phyloP scores from a whole-genome alignment of 2,329 filamentous ascomycete genomes.

The Metarhizium guizhouense region DNA sequence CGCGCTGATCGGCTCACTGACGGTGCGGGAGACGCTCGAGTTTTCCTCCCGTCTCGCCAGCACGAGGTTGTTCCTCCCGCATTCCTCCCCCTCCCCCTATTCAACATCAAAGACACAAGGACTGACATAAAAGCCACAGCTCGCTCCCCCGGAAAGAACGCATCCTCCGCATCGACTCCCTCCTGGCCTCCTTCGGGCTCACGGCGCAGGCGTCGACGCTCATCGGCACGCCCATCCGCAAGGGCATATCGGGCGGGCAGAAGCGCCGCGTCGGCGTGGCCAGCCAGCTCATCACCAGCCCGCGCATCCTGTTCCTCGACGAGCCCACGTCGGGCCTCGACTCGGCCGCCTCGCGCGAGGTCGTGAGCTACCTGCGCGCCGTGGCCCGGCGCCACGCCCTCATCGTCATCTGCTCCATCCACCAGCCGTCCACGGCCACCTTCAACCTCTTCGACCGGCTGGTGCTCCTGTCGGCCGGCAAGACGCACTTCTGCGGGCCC shows the following conservation, averaged over 20 bases:
- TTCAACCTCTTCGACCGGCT: constrained; percentile 77
- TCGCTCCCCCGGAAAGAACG: constrained; percentile 43
- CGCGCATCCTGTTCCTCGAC: constrained; percentile 74
- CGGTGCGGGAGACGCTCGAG: constrained; percentile 67
- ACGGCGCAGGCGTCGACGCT: constrained; percentile 58
- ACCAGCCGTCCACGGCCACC: constrained; percentile 73
- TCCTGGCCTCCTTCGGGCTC: constrained; percentile 67
- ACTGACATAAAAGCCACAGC: constrained; percentile 11
- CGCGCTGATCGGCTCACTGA: constrained; percentile 71
- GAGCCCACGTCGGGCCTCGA: constrained; percentile 81
- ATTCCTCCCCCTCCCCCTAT: background rate
- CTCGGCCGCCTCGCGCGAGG: constrained; percentile 66
- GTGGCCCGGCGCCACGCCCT: constrained; percentile 61
- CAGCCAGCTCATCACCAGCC: constrained; percentile 71
- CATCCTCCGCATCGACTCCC: constrained; percentile 50
- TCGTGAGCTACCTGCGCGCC: constrained; percentile 62
- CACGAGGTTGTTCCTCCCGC: constrained; percentile 35
- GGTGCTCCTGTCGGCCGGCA: constrained; percentile 61
- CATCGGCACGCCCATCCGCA: constrained; percentile 73
- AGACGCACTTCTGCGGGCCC: constrained; percentile 64
- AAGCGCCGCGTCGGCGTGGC: constrained; percentile 74
- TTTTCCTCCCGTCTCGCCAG: constrained; percentile 66
- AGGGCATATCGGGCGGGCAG: constrained; percentile 78
- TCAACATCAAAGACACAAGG: no score
- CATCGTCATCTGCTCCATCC: constrained; percentile 73